Evolutionary conservation across 768 basidiomycete genomes (phyloP).

Genomic region (Leccinum uliginosum): DNA sequence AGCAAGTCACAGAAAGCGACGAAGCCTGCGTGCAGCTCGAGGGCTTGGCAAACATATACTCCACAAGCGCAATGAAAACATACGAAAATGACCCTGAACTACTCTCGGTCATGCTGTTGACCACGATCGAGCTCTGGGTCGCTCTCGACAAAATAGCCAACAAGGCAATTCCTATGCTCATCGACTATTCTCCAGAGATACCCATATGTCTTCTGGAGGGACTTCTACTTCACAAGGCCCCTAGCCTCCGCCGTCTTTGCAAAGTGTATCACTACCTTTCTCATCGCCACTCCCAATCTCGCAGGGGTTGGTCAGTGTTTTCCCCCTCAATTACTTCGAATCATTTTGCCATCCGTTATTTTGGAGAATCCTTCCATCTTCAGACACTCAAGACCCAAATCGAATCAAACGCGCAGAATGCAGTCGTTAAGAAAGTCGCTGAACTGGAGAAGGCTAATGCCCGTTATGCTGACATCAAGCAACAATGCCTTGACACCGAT

Average conservation of each 20-base stretch:
- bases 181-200: conserved; percentile 32
- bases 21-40: conserved; percentile 12
- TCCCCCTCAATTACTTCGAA: conserved; percentile 9
- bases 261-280: conserved; percentile 30
- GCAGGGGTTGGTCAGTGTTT: conserved; percentile 33
- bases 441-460: conserved; percentile 29
- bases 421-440: conserved; percentile 21
- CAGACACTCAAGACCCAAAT: conserved; percentile 29
- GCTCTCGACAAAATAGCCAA: conserved; percentile 28
- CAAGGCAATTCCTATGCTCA: conserved; percentile 22
- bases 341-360: conserved; percentile 37
- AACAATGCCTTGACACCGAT: conserved; percentile 4
- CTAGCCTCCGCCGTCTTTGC: conserved; percentile 26
- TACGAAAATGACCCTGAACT: conserved; percentile 36
- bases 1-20: neutral
- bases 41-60: conserved; percentile 26
- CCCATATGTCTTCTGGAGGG: conserved; percentile 17
- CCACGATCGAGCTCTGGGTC: conserved; percentile 32
- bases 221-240: conserved; percentile 26
- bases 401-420: conserved; percentile 20
- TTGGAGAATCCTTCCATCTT: conserved; percentile 20
- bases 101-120: conserved; percentile 40
- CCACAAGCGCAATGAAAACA: conserved; percentile 16
- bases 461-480: conserved; percentile 16
- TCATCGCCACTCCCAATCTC: conserved; percentile 21